phyloP scores from a whole-genome alignment of 202 grass and related monocot genomes.

The Carex arenaria region DNA sequence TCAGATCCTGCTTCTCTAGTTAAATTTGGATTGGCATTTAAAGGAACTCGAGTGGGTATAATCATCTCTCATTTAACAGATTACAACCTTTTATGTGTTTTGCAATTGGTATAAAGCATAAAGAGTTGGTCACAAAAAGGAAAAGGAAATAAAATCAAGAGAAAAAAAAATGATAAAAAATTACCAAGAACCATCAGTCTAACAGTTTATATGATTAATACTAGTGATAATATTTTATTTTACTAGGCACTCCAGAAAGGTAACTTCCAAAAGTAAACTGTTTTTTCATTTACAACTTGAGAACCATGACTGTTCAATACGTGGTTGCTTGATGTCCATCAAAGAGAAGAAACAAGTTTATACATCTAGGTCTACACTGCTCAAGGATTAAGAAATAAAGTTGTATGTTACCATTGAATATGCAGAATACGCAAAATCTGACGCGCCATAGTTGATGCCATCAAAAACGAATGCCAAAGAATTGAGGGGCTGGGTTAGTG shows the following conservation, averaged over 20 bases:
- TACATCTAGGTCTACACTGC: background rate
- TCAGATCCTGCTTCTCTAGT: background rate
- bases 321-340: background rate
- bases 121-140: background rate
- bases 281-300: background rate
- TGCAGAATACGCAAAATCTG: slow-evolving; percentile 93
- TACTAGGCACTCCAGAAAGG: background rate
- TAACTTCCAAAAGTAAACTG: background rate
- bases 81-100: background rate
- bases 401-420: slow-evolving; percentile 65
- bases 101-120: background rate
- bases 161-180: background rate
- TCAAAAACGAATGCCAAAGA: slow-evolving; percentile 86
- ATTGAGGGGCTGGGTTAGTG: slow-evolving; percentile 84
- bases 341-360: slow-evolving; percentile 1
- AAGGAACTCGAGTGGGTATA: background rate
- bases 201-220: background rate
- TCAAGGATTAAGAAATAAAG: background rate
- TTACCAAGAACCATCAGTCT: background rate
- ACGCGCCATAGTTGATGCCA: slow-evolving; percentile 83
- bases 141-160: background rate
- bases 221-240: background rate
- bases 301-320: background rate
- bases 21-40: background rate
- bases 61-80: background rate